These are phyloP conservation scores for Diaporthe ampelina DNA, from an alignment of 2,329 filamentous ascomycete species.

Conservation along the genomic window DNA sequence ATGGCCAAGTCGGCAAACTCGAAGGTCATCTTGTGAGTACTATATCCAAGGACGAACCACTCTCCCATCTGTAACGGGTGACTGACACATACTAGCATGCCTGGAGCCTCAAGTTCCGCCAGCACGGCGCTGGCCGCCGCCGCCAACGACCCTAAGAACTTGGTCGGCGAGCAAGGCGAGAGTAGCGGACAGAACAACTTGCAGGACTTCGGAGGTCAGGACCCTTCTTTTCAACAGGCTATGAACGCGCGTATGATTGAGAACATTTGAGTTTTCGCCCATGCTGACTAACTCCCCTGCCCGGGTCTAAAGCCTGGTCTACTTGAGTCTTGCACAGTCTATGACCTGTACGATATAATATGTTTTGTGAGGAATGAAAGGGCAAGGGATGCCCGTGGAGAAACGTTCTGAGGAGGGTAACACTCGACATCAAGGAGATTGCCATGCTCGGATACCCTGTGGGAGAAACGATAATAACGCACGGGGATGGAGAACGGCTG, in stretches of 20 bases:
- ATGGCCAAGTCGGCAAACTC: conserved; percentile 95
- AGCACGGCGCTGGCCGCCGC: conserved; percentile 56
- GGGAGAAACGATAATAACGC: neutral
- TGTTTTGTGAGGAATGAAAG: neutral
- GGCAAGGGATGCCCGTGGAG: neutral
- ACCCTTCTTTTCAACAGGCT: conserved; percentile 80
- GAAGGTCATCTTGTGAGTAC: conserved; percentile 80
- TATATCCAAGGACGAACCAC: too few species aligned
- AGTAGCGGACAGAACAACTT: conserved; percentile 49
- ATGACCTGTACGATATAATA: conserved; percentile 36
- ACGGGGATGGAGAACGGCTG: conserved; percentile 2
- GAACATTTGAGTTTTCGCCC: conserved; percentile 75
- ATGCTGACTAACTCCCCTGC: conserved; percentile 35
- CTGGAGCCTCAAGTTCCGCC: conserved; percentile 72
- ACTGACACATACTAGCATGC: conserved; percentile 59
- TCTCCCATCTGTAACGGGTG: too few species aligned
- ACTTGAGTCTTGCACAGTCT: conserved; percentile 31
- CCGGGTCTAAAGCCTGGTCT: conserved; percentile 37
- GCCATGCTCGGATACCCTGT: conserved; percentile 5
- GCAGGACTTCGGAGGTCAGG: conserved; percentile 66
- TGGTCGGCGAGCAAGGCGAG: conserved; percentile 61
- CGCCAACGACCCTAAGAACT: conserved; percentile 54
- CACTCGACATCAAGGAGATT: conserved; percentile 6
- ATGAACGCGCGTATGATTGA: conserved; percentile 87
- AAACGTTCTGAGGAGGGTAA: neutral